Base-by-base conservation (phyloP, 257 asterid species). In the Fraxinus americana region DNA sequence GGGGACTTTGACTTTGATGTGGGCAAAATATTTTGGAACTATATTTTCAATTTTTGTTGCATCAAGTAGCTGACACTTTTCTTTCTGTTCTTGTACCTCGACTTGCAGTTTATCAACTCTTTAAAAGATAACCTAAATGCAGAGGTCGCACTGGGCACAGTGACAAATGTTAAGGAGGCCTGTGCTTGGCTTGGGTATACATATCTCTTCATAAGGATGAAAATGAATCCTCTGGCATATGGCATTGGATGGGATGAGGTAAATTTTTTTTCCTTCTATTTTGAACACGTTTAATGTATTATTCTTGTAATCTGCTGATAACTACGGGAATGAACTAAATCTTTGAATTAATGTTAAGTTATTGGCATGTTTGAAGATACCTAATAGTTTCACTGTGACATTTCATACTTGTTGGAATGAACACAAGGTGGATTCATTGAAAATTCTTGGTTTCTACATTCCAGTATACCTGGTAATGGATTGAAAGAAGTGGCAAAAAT, bases 201-300 rank as follows among this genome's bases (percentile, higher is more conserved):
- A 38, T 95, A 95, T 84, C 99, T 95, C 78, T 92, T 91, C 84
- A 95, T 93, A 84, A 89, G 99, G 87, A 95, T 95, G 99, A 95
- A 87, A 88, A 91, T 89, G 94, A 95, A 95, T 84, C 99, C 99
- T 69, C 85, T 95, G 90, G 97, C 97, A 41, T 95, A 95, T 82
- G 99, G 99, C 67, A 91, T 95, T 75, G 97, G 97, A 80, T 95
- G 99, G 99, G 99, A 95, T 85, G 98, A 95, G 99, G 99, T 95
- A 93, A 59, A 23, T 67, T 76, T 39, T 27, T 8, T 73, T 2
- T 52, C 5, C 36, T 4, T 72, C 36, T 69, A 43, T 71, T 69
- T 76, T 27, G 36, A 65, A 74, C 68, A 63, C 41, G 21, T 41
- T 59, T 81, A 69, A 23, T 81, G 65, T 39, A 9, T 39, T 43